phyloP scores from a whole-genome alignment of 129 eudicot species.

The Artemisia annua region DNA sequence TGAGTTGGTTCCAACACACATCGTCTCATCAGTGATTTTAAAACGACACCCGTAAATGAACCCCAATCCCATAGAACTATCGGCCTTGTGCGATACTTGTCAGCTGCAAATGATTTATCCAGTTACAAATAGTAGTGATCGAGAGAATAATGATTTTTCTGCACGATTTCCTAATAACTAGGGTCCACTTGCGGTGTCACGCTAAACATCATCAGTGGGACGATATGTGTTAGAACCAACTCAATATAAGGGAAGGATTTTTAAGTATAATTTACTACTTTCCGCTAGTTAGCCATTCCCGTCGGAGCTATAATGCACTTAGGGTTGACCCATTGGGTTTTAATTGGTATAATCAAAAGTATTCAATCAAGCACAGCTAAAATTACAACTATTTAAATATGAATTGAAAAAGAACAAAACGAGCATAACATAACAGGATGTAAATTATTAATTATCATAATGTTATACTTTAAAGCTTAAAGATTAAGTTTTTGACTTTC shows the following conservation, averaged over 20 bases:
- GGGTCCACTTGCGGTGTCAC: background rate
- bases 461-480: background rate
- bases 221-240: background rate
- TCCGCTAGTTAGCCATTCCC: too few relatives aligned
- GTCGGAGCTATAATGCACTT: too few relatives aligned
- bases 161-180: background rate
- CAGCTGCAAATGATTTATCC: background rate
- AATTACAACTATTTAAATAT: background rate
- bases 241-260: background rate
- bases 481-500: background rate
- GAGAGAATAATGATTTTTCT: background rate
- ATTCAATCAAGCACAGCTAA: too few relatives aligned
- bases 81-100: background rate
- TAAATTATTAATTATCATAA: too few relatives aligned
- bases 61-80: slow-evolving; percentile 3
- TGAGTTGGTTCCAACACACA: background rate
- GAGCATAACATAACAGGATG: background rate
- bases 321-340: too few relatives aligned
- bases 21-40: background rate
- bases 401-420: background rate
- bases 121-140: background rate
- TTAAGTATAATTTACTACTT: too few relatives aligned
- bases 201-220: background rate
- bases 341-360: too few relatives aligned
- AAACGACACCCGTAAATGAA: background rate